Percentiles rank a stretch among this genome's conserved stretches.
Evolutionary conservation across 106 monocot species (phyloP).

Genomic region (Dendrobium catenatum): DNA sequence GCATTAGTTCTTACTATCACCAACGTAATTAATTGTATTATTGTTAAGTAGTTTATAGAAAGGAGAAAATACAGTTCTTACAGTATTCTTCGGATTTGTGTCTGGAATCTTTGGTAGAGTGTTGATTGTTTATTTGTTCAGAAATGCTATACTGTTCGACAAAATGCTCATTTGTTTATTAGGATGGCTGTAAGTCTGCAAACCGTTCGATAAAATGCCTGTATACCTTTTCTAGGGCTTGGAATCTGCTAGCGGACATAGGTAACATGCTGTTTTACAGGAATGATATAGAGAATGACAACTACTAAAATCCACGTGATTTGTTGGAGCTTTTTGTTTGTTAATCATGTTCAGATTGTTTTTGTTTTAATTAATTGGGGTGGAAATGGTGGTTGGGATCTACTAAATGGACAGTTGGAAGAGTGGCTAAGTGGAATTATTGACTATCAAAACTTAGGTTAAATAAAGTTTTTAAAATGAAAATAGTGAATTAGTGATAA

Average conservation of each 20-base stretch:
- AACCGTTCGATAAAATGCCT: slow-evolving; percentile 7
- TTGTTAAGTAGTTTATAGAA: background rate
- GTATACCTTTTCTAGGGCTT: background rate
- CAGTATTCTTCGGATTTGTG: background rate
- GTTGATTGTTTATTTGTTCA: background rate
- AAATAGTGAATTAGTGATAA: too few relatives aligned
- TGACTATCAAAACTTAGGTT: background rate
- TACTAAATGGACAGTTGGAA: background rate
- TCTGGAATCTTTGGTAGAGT: background rate
- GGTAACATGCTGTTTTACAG: background rate
- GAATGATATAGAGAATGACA: background rate
- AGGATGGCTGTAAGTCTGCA: slow-evolving; percentile 1
- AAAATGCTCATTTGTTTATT: too few relatives aligned
- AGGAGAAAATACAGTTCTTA: background rate
- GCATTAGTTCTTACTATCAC: background rate
- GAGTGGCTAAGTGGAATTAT: background rate
- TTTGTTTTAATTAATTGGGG: background rate
- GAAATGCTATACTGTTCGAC: background rate
- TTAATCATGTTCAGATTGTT: background rate
- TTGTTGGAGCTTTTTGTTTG: background rate
- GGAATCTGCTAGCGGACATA: background rate
- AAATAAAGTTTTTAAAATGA: too few relatives aligned
- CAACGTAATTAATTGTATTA: background rate
- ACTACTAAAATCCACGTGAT: background rate
- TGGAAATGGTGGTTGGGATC: background rate